phyloP scores from a whole-genome alignment of 345 rosid genomes.

The Euphorbia pulcherrima region DNA sequence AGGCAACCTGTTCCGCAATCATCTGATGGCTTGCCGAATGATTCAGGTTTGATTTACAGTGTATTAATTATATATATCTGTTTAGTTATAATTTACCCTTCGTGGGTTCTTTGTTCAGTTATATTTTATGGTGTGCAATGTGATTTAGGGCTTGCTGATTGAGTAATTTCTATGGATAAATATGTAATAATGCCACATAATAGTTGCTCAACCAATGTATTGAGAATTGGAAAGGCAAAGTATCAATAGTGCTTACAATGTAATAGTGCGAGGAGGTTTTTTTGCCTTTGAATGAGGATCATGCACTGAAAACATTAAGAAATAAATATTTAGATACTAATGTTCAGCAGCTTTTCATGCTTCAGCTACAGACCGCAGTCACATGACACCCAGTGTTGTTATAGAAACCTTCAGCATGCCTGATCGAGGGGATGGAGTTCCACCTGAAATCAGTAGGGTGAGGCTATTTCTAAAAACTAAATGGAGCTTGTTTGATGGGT shows the following conservation, averaged over 20 bases:
- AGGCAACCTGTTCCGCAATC: conserved; percentile 56
- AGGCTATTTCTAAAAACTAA: conserved; percentile 22
- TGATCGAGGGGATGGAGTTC: conserved; percentile 69
- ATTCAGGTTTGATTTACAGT: conserved; percentile 41
- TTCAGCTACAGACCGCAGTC: conserved; percentile 39
- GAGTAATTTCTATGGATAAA: neutral
- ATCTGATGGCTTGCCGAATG: conserved; percentile 39
- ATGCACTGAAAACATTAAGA: neutral
- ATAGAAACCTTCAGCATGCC: conserved; percentile 64
- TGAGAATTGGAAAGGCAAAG: neutral
- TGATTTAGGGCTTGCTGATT: neutral
- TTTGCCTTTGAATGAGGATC: neutral
- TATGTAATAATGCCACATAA: neutral
- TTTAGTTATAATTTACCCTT: neutral
- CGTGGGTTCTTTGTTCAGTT: neutral
- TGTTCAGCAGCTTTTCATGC: conserved; percentile 39
- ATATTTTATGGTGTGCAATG: neutral
- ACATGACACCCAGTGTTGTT: conserved; percentile 47
- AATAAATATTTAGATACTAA: neutral
- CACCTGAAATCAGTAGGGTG: conserved; percentile 68
- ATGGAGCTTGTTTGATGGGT: neutral
- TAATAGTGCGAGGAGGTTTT: neutral
- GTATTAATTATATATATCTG: neutral
- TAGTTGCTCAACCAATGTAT: neutral
- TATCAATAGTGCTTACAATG: neutral